phyloP scores from a whole-genome alignment of 306 rosid species.

The Erythrophleum fordii region DNA sequence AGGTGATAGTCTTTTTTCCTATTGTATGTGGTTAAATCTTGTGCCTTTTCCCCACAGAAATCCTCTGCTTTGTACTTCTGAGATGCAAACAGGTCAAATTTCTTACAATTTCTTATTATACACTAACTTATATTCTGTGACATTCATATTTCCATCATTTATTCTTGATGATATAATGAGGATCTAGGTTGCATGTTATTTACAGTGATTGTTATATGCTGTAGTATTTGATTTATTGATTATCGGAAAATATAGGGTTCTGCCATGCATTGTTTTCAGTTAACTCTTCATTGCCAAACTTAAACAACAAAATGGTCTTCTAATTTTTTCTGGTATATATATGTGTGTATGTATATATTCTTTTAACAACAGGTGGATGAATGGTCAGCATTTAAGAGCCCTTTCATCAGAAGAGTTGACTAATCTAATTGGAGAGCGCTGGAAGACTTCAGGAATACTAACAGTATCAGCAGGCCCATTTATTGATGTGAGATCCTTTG shows the following conservation, averaged over 20 bases:
- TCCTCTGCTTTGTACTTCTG: conserved; percentile 2
- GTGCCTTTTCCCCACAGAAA: conserved; percentile 2
- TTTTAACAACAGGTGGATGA: conserved; percentile 81
- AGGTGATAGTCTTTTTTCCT: conserved; percentile 53
- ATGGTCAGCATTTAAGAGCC: conserved; percentile 88
- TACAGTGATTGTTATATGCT: neutral
- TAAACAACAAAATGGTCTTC: conserved; percentile 16
- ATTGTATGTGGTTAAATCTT: conserved; percentile 15
- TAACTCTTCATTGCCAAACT: neutral
- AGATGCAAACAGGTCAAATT: conserved; percentile 9
- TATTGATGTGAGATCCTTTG: conserved; percentile 64
- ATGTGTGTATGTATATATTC: neutral
- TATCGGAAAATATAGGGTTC: conserved; percentile 6
- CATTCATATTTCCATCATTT: neutral
- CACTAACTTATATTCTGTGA: neutral
- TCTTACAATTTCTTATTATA: neutral
- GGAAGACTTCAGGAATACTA: conserved; percentile 77
- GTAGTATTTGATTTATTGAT: conserved; percentile 11
- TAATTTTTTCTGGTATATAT: neutral
- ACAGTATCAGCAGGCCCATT: conserved; percentile 65
- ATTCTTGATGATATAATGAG: neutral
- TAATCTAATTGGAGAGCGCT: conserved; percentile 73
- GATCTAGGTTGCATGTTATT: conserved; percentile 33
- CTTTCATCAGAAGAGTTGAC: conserved; percentile 69
- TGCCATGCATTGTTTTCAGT: neutral